phyloP scores from a whole-genome alignment of 495 filamentous ascomycete species.

The Lindgomyces ingoldianus region DNA sequence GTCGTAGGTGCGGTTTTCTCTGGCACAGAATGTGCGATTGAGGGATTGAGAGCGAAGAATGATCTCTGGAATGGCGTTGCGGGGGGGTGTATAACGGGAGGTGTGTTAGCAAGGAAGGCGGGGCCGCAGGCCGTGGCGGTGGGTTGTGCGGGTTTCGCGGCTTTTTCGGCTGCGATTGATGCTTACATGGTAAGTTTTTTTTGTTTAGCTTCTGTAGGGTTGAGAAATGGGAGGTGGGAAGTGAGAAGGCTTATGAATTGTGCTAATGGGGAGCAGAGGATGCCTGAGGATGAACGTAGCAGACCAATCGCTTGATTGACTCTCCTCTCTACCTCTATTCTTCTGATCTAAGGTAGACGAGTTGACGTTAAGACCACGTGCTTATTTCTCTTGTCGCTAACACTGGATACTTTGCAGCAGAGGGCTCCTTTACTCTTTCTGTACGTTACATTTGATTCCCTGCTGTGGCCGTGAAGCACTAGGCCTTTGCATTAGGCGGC shows the following conservation, averaged over 20 bases:
- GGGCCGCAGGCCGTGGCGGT: constrained; percentile 87
- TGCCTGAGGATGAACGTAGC: constrained; percentile 40
- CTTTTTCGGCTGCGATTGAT: constrained; percentile 94
- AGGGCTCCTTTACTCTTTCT: too few species aligned
- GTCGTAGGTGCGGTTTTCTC: constrained; percentile 85
- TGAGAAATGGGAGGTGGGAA: neutral
- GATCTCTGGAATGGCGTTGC: constrained; percentile 85
- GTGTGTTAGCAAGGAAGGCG: constrained; percentile 76
- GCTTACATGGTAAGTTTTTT: constrained; percentile 63
- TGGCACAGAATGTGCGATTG: constrained; percentile 94
- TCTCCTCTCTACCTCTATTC: too few species aligned
- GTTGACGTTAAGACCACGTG: too few species aligned
- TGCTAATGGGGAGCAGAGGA: constrained; percentile 14
- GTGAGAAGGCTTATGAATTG: neutral
- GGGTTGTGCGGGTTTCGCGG: constrained; percentile 93
- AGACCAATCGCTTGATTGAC: constrained; percentile 32
- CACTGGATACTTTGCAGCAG: too few species aligned
- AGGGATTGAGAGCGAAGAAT: constrained; percentile 89
- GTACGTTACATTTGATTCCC: too few species aligned
- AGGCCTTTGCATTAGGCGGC: too few species aligned
- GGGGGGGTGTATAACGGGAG: constrained; percentile 90
- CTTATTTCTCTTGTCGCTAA: too few species aligned
- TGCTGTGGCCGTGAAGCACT: too few species aligned
- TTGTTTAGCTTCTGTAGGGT: neutral
- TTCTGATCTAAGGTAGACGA: too few species aligned